Evolutionary conservation across 2,329 filamentous ascomycete species (phyloP), one percentile per base, ranked within the genome.

Genomic region (Sordariomycetes sp.): DNA sequence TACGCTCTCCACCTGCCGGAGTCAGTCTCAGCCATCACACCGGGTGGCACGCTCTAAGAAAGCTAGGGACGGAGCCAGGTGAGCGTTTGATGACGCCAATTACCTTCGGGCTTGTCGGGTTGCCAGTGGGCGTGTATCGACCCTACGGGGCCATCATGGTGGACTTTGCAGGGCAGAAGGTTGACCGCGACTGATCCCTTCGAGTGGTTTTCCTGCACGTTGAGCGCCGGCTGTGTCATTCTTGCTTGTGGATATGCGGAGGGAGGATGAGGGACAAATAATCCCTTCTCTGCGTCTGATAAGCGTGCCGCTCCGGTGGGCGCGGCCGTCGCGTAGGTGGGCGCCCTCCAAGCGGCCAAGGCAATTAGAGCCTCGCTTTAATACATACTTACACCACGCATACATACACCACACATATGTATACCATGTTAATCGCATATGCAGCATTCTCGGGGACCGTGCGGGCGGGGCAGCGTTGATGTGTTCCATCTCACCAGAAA

Each of bases 101-200:
- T 66, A 78, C 77, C 78, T 66, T 69, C 70, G 63, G 62, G 75
- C 28, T 71, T 68, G 34, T 67, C 71, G 0, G 89, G 88, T 6
- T 74, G 77, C 90, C 91, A 97, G 68, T 89, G 90, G 51, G 83
- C 76, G 24, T 80, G 71, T 5, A 80, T 74, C 1, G 83, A 76
- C 55, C 85, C 80, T 58, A 93, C 76, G 1, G 84, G 77, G 1
- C 92, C 92, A 64, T 88, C 83, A 70, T 95, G 87, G 65, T 92
- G 80, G 66, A 97, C 83, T 58, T 83, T 82, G 65, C 89, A 94
- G 3, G 92, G 91, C 16, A 97, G 78, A 22, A 96, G 74, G 66
- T 96, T 87, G 3, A 87, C 81, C 0, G 77, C 82, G 58, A 76
- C 76, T 60, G 77, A 76, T 22, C 59, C 51, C 2, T 59, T 59